phyloP scores from a whole-genome alignment of 768 basidiomycete genomes.

The Xerocomellus chrysenteron region DNA sequence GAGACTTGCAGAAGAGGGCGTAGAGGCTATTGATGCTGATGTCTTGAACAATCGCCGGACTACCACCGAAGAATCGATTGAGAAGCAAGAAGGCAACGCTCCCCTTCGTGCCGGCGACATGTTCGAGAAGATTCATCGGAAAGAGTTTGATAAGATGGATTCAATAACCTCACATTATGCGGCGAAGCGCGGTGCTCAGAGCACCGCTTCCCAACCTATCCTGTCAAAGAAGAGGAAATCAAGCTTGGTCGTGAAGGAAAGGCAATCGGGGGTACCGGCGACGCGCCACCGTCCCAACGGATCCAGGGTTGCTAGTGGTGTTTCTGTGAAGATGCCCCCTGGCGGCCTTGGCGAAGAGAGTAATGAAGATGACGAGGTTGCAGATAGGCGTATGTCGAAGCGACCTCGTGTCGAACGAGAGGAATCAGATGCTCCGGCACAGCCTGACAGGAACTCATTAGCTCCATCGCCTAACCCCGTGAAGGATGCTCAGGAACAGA shows the following conservation, averaged over 20 bases:
- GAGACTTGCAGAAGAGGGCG: slow-evolving; percentile 58
- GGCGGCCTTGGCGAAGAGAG: slow-evolving; percentile 59
- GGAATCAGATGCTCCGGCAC: slow-evolving; percentile 22
- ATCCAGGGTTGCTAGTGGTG: slow-evolving; percentile 24
- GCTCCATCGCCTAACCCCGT: slow-evolving; percentile 22
- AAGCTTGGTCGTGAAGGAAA: slow-evolving; percentile 43
- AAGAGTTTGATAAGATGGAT: slow-evolving; percentile 75
- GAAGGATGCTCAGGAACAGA: slow-evolving; percentile 37
- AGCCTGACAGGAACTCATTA: slow-evolving; percentile 37
- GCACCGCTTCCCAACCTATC: slow-evolving; percentile 18
- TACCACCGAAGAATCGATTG: slow-evolving; percentile 1
- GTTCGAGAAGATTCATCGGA: slow-evolving; percentile 62
- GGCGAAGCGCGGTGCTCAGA: slow-evolving; percentile 35
- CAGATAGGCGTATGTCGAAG: slow-evolving; percentile 44
- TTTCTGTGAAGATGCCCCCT: slow-evolving; percentile 41
- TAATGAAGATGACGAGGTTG: slow-evolving; percentile 42
- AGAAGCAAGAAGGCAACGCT: slow-evolving; percentile 25
- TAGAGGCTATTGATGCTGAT: slow-evolving; percentile 45
- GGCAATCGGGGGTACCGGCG: slow-evolving; percentile 13
- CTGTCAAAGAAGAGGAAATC: slow-evolving; percentile 48
- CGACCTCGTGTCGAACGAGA: slow-evolving; percentile 40
- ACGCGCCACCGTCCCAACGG: slow-evolving; percentile 24
- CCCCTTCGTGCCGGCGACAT: slow-evolving; percentile 28
- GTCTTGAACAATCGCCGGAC: slow-evolving; percentile 39
- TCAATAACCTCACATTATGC: slow-evolving; percentile 61